Evolutionary conservation across 1,139 yeast genomes (phyloP).

Genomic region (Hemisphaericaspora xylofermentans): DNA sequence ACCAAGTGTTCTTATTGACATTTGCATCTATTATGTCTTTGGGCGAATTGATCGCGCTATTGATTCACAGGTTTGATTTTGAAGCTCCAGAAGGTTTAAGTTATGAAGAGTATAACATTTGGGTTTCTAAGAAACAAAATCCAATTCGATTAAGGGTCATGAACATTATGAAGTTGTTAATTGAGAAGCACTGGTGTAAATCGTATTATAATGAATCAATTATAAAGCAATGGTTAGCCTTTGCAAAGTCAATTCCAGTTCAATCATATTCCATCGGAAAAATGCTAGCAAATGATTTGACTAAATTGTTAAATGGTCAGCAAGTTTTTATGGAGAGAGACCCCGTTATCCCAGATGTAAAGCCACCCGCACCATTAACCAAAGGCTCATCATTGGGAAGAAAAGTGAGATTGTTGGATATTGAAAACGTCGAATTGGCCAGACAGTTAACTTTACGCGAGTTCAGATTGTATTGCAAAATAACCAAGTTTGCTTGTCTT

Average conservation of each 20-base stretch:
- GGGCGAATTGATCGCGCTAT: conserved; percentile 56
- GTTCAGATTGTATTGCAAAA: conserved; percentile 63
- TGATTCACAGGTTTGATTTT: conserved; percentile 66
- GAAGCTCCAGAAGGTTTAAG: conserved; percentile 88
- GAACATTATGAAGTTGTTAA: conserved; percentile 66
- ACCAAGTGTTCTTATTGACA: conserved; percentile 68
- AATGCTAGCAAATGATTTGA: conserved; percentile 26
- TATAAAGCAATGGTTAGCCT: conserved; percentile 52
- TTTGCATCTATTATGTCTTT: conserved; percentile 78
- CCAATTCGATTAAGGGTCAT: conserved; percentile 71
- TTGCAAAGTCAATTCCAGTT: conserved; percentile 50
- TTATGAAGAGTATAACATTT: conserved; percentile 75
- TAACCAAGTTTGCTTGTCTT: conserved; percentile 73
- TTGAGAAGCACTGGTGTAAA: conserved; percentile 78
- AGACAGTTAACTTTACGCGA: conserved; percentile 83
- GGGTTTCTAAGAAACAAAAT: conserved; percentile 72
- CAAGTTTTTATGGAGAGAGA: conserved; percentile 29
- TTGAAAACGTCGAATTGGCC: conserved; percentile 77
- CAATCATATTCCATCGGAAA: conserved; percentile 42
- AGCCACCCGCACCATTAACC: conserved; percentile 44
- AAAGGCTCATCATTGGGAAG: conserved; percentile 36
- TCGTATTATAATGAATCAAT: conserved; percentile 54
- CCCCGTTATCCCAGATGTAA: conserved; percentile 29
- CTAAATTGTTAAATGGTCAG: conserved; percentile 32
- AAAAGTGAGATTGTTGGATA: conserved; percentile 56